Evolutionary conservation across 805 yeast species (phyloP), one percentile per base, ranked within the genome.

Genomic region (Saturnispora besseyi): DNA sequence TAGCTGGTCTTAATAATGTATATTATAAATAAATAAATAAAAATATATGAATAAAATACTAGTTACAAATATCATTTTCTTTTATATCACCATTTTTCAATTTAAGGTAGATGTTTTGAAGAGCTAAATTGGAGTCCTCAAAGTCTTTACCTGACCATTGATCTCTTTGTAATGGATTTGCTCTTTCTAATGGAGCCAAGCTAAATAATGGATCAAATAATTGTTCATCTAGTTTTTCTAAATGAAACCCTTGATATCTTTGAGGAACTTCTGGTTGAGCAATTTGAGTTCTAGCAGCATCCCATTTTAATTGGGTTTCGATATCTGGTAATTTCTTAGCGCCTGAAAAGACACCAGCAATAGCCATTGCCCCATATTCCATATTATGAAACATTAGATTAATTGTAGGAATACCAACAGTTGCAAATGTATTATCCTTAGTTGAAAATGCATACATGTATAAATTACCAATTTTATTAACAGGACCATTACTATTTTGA

Each of bases 341-440:
- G 13, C 70, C 69, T 2, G 78, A 66, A 78, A 80, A 78, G 4
- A 76, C 73, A n/a, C 82, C 82, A 13, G 79, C 77, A 45, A 78
- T 64, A 0, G 81, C 79, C n/a, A 78, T 74, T 1, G 79, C 77
- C 44, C 69, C 63, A 2, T 74, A 65, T 56, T 78, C 83, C 54
- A 76, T 73, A 13, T 74, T 67, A 46, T 74, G 73, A 64, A 76
- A 77, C 53, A 72, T 69, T 26, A 75, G 57, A 2, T 74, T 71
- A 1, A 77, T 69, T 2, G 72, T 57, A 13, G 75, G 62, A 7
- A 66, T 63, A 6, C 78, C 77, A 22, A 66, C 65, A 4, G 67
- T 57, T 1, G 73, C 74, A 24, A 74, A 58, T 0, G 76, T 66
- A 18, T 76, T 74, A 54, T 74, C 77, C 5, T 59, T 62, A n/a